These are phyloP conservation scores for Stagonosporopsis chrysanthemi DNA, from an alignment of 2,329 filamentous ascomycete genomes.

Conservation along the genomic window DNA sequence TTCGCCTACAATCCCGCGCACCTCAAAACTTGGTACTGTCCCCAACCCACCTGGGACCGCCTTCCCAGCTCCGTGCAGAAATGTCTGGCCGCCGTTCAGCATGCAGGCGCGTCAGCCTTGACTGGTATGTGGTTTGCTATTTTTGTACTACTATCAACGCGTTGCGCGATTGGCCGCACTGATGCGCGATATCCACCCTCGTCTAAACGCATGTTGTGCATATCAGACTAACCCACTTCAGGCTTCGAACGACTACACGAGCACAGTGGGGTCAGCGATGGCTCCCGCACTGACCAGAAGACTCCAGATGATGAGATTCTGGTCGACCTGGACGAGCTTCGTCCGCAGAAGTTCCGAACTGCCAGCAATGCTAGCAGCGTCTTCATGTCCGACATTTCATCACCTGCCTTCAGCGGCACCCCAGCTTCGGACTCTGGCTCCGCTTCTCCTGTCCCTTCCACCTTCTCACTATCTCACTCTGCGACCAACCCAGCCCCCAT, in stretches of 20 bases:
- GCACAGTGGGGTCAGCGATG: slow-evolving; percentile 28
- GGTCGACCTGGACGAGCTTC: slow-evolving; percentile 36
- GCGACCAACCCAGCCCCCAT: slow-evolving; percentile 40
- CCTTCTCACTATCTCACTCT: slow-evolving; percentile 32
- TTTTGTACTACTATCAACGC: slow-evolving; percentile 17
- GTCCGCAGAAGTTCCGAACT: slow-evolving; percentile 35
- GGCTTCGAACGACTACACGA: slow-evolving; percentile 44
- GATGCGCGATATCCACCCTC: slow-evolving; percentile 17
- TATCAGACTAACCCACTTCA: slow-evolving; percentile 25
- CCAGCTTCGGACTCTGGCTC: slow-evolving; percentile 36
- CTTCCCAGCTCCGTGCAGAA: slow-evolving; percentile 48
- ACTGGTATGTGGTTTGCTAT: slow-evolving; percentile 46
- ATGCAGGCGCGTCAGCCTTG: slow-evolving; percentile 55
- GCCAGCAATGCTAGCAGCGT: slow-evolving; percentile 43
- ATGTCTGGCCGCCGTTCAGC: slow-evolving; percentile 49
- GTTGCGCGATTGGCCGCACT: slow-evolving; percentile 9
- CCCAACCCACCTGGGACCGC: slow-evolving; percentile 46
- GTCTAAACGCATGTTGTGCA: slow-evolving; percentile 13
- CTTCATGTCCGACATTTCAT: slow-evolving; percentile 35
- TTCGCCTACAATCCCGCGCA: slow-evolving; percentile 50
- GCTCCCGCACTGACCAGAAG: slow-evolving; percentile 24
- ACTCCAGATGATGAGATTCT: slow-evolving; percentile 33
- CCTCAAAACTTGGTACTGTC: slow-evolving; percentile 49
- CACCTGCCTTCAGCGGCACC: slow-evolving; percentile 35
- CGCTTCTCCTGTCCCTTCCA: slow-evolving; percentile 32